These are phyloP conservation scores for Anastatica hierochuntica DNA, from an alignment of 345 rosid genomes.

Conservation along the genomic window DNA sequence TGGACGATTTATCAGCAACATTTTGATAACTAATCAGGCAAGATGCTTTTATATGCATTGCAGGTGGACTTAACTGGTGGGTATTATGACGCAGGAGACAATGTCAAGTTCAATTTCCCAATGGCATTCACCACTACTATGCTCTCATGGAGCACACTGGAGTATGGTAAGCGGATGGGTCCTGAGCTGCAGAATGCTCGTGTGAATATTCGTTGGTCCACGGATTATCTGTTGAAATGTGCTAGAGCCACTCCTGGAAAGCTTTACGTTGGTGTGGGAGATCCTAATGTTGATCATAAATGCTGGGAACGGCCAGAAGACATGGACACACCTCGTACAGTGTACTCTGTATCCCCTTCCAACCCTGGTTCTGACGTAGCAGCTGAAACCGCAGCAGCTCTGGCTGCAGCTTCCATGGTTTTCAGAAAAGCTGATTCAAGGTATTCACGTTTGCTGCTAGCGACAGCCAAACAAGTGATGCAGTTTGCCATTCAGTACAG, in stretches of 20 bases:
- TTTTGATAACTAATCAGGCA: neutral
- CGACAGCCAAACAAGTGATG: slow-evolving; percentile 56
- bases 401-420: slow-evolving; percentile 76
- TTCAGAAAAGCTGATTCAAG: slow-evolving; percentile 48
- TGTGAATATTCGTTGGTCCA: slow-evolving; percentile 77
- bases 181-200: slow-evolving; percentile 45
- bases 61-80: slow-evolving; percentile 89
- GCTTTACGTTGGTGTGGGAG: slow-evolving; percentile 92
- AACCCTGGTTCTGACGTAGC: slow-evolving; percentile 95
- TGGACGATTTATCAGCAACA: neutral
- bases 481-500: slow-evolving; percentile 62
- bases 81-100: slow-evolving; percentile 95
- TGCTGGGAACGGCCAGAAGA: slow-evolving; percentile 98
- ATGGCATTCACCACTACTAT: slow-evolving; percentile 95
- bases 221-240: slow-evolving; percentile 80
- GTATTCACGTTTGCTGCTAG: slow-evolving; percentile 47
- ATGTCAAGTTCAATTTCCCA: slow-evolving; percentile 86
- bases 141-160: slow-evolving; percentile 84
- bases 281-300: slow-evolving; percentile 77
- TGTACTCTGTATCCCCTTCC: slow-evolving; percentile 57
- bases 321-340: slow-evolving; percentile 73
- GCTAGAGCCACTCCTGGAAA: slow-evolving; percentile 63
- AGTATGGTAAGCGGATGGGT: slow-evolving; percentile 72
- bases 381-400: slow-evolving; percentile 71
- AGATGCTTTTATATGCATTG: neutral